A percentile compares a stretch with the other conserved stretches of the same genome.
Evolutionary conservation across 1,284 basidiomycete genomes (phyloP).

Genomic region (Wallemia hederae): DNA sequence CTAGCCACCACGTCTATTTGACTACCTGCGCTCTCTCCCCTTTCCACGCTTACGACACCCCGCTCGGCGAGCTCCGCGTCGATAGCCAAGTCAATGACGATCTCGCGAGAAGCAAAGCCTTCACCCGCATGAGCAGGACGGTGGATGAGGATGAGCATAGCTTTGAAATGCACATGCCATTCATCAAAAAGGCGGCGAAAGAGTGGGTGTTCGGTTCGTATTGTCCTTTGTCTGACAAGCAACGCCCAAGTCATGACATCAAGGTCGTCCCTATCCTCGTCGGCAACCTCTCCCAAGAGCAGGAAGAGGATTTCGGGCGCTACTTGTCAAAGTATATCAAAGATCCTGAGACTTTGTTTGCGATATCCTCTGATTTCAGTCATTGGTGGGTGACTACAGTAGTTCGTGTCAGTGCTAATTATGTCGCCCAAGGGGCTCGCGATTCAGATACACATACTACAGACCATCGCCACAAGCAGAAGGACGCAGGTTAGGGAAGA

Average conservation of each 20-base stretch:
- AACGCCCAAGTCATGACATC: constrained; percentile 31
- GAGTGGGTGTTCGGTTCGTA: constrained; percentile 22
- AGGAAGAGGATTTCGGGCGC: constrained; percentile 33
- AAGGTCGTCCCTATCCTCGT: constrained; percentile 71
- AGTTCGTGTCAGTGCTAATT: background rate
- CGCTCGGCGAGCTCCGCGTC: constrained; percentile 50
- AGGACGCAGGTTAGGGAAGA: background rate
- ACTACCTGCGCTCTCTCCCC: constrained; percentile 56
- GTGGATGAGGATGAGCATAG: constrained; percentile 88
- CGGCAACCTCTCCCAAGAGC: constrained; percentile 36
- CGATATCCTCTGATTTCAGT: constrained; percentile 89
- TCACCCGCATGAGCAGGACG: constrained; percentile 32
- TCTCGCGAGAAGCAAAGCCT: constrained; percentile 36
- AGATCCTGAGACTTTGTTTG: constrained; percentile 48
- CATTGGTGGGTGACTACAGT: constrained; percentile 38
- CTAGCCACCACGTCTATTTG: constrained; percentile 75
- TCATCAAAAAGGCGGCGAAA: constrained; percentile 59
- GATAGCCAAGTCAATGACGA: constrained; percentile 39
- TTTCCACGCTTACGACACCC: constrained; percentile 52
- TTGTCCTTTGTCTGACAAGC: background rate
- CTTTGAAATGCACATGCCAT: constrained; percentile 92
- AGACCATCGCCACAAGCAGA: constrained; percentile 25
- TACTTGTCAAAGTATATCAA: constrained; percentile 51
- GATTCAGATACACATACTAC: constrained; percentile 76
- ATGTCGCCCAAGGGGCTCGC: constrained; percentile 42